Conservation (phyloP, 768 basidiomycete species). For the Xerocomus potaroensis region DNA sequence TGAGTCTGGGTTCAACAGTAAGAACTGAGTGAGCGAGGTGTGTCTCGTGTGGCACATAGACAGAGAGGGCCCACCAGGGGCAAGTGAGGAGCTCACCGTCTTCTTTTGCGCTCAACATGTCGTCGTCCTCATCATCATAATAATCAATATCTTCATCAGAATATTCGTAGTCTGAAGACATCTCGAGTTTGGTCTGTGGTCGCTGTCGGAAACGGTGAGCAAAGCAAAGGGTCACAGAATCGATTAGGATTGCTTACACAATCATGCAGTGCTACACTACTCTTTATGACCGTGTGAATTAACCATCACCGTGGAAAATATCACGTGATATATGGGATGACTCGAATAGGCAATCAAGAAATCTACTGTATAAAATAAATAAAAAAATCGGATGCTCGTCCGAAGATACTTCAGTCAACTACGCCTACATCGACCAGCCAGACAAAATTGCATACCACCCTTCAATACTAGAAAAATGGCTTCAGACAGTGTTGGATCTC, state of each 20-base stretch:
- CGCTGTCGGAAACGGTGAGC: constrained; percentile 17
- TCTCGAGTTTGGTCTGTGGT: constrained; percentile 20
- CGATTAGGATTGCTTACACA: constrained; percentile 29
- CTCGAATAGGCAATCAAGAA: constrained; percentile 26
- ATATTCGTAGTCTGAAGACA: constrained; percentile 67
- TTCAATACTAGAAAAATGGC: constrained; percentile 32
- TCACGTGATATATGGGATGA: constrained; percentile 10
- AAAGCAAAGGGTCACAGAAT: constrained; percentile 23
- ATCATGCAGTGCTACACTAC: constrained; percentile 13
- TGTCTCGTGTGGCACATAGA: constrained; percentile 17
- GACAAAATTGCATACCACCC: constrained; percentile 5
- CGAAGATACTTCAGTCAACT: constrained; percentile 20
- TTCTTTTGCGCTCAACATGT: constrained; percentile 58
- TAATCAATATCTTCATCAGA: constrained; percentile 66
- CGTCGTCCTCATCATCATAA: constrained; percentile 70
- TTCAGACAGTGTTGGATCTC: constrained; percentile 32
- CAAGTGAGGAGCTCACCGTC: constrained; percentile 37
- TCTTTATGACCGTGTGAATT: constrained; percentile 17
- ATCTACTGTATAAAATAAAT: constrained; percentile 26
- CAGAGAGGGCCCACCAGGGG: constrained; percentile 12
- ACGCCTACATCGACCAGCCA: constrained; percentile 1
- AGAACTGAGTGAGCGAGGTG: constrained; percentile 18
- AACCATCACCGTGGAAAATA: constrained; percentile 2
- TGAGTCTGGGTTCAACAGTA: constrained; percentile 29
- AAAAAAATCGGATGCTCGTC: constrained; percentile 23